Evolutionary conservation across 2,329 filamentous ascomycete species (phyloP).

Genomic region (Trichophyton simii): DNA sequence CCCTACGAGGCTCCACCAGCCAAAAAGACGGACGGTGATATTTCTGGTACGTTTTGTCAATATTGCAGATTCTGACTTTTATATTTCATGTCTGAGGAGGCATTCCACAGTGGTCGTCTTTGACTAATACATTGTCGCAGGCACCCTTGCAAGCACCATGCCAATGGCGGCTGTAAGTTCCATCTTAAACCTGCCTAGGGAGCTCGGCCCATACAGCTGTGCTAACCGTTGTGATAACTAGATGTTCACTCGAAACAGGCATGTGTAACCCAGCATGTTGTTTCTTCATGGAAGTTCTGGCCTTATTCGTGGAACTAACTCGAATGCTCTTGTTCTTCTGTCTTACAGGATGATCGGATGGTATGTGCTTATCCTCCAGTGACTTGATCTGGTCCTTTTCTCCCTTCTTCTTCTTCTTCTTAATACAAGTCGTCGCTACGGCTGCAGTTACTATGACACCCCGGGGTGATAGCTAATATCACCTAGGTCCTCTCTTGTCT

Average conservation of each 20-base stretch:
- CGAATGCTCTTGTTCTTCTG: not conserved
- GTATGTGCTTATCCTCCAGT: slow-evolving; percentile 25
- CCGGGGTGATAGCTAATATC: not conserved
- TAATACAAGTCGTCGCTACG: too few species aligned
- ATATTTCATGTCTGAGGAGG: slow-evolving; percentile 8
- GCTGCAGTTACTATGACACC: not conserved
- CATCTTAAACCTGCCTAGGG: slow-evolving; percentile 1
- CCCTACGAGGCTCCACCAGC: slow-evolving; percentile 68
- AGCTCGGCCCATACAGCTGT: not conserved
- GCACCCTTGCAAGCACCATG: slow-evolving; percentile 60
- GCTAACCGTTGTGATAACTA: slow-evolving; percentile 18
- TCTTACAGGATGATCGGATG: slow-evolving; percentile 49
- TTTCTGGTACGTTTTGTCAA: slow-evolving; percentile 47
- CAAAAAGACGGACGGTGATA: slow-evolving; percentile 54
- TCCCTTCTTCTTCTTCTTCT: not conserved
- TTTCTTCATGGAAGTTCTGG: not conserved
- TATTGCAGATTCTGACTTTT: not conserved
- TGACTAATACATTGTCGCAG: slow-evolving; percentile 20
- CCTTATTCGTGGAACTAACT: not conserved
- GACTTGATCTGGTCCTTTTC: not conserved
- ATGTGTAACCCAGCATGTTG: slow-evolving; percentile 19
- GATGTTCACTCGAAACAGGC: slow-evolving; percentile 89
- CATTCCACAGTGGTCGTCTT: not conserved
- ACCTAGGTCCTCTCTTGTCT: slow-evolving; percentile 36
- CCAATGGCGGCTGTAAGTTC: slow-evolving; percentile 73